These are phyloP conservation scores for Aspergillus novofumigatus DNA, from an alignment of 2,329 filamentous ascomycete genomes.

Conservation along the genomic window DNA sequence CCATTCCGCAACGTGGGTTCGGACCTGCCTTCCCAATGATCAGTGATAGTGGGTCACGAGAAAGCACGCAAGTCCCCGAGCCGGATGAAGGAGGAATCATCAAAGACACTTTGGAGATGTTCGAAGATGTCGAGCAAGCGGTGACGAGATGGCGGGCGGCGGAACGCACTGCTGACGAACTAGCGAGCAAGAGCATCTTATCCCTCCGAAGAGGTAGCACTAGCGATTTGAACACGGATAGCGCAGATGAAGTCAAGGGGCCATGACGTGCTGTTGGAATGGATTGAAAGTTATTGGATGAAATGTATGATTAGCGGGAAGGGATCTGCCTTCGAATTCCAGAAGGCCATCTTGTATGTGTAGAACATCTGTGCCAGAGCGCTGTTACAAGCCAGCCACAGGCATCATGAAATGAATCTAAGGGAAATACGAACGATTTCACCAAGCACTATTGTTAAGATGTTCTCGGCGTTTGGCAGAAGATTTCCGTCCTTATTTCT, in stretches of 20 bases:
- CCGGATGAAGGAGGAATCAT: slow-evolving; percentile 82
- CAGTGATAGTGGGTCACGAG: slow-evolving; percentile 37
- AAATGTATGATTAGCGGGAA: slow-evolving; percentile 15
- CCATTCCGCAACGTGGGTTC: slow-evolving; percentile 69
- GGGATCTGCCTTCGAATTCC: not conserved
- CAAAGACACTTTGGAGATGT: slow-evolving; percentile 84
- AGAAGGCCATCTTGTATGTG: not conserved
- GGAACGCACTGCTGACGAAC: slow-evolving; percentile 48
- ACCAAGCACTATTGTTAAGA: not conserved
- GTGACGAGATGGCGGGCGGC: slow-evolving; percentile 72
- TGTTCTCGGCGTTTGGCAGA: not conserved
- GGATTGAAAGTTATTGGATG: slow-evolving; percentile 14
- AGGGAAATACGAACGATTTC: not conserved
- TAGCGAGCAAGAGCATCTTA: slow-evolving; percentile 34
- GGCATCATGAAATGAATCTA: not conserved
- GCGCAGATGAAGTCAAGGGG: slow-evolving; percentile 32
- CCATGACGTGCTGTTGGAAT: slow-evolving; percentile 20
- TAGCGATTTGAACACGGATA: slow-evolving; percentile 36
- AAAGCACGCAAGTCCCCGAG: slow-evolving; percentile 55
- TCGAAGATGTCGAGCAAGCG: slow-evolving; percentile 75
- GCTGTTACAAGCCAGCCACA: not conserved
- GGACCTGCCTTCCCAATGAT: slow-evolving; percentile 56
- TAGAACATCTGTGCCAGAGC: not conserved
- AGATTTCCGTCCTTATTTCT: not conserved
- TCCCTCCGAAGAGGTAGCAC: slow-evolving; percentile 34